Evolutionary conservation across 2,329 filamentous ascomycete species (phyloP), one percentile per base, ranked within the genome.

Genomic region (Pseudogymnoascus sp.): DNA sequence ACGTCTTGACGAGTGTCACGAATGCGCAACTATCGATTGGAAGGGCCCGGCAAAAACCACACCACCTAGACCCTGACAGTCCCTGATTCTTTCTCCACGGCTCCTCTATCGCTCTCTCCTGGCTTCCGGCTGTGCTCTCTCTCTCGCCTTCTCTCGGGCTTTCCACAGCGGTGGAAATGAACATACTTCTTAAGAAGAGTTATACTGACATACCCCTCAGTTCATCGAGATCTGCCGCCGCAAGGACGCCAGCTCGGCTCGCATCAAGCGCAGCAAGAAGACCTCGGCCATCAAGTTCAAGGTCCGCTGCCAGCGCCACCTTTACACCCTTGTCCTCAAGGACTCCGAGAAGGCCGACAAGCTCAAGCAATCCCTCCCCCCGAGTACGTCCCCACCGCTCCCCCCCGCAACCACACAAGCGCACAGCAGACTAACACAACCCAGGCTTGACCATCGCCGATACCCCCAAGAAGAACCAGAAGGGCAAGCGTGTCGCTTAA

Each of bases 151-250:
- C 4, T 19, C 50, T 57, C n/a, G 3, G 50, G 28, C 28, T 57
- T 57, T 13, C 11, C n/a, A 21, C n/a, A 21, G 50, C 10, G 50
- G 10, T 33, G 50, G 17, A 57, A 57, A 33, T 13, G 21, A 57
- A 33, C n/a, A 57, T 17, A 33, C 28, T 4, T 21, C 5, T 28
- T 1, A 19, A 19, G n/a, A 61, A 57, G 10, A 40, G 35, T 17
- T 38, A 64, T 21, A 57, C 62, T 64, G 59, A 64, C 62, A 26
- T 33, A 38, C 62, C 42, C 47, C 61, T 31, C 79, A 96, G 87
- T 99, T 99, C 91, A 96, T 99, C 81, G 95, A 97, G 89, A 96
- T 99, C 87, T 96, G 91, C 88, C 90, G 93, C 82, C 90, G 95
- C 80, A 96, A 96, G 86, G 96, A 99, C 88, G 95, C 95, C 79